Conservation (phyloP, 2,329 filamentous ascomycete genomes). For the Epichloe bromicola region DNA sequence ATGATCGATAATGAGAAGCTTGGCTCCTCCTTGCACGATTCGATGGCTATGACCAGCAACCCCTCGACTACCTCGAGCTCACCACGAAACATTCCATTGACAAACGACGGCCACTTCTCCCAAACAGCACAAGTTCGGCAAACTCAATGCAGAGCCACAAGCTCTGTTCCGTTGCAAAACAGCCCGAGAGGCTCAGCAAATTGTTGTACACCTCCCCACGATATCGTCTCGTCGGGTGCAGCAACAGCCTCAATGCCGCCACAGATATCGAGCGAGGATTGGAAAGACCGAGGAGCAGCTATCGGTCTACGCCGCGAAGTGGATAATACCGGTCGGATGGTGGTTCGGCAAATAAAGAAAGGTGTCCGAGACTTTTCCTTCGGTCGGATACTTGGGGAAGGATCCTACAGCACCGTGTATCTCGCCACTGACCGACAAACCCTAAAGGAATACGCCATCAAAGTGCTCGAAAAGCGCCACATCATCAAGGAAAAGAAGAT, state of each 20-base stretch:
- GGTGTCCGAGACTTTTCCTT: slow-evolving; percentile 96
- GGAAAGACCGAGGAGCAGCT: slow-evolving; percentile 91
- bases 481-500: slow-evolving; percentile 99
- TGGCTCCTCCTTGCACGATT: background rate
- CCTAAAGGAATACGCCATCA: slow-evolving; percentile 92
- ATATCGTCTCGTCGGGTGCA: slow-evolving; percentile 24
- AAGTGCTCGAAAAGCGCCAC: slow-evolving; percentile 94
- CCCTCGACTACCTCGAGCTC: slow-evolving; percentile 2
- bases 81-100: slow-evolving; percentile 4
- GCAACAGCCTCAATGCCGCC: background rate
- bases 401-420: slow-evolving; percentile 93
- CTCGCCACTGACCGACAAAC: slow-evolving; percentile 89
- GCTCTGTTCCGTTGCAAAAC: slow-evolving; percentile 58
- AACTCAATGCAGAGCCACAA: slow-evolving; percentile 41
- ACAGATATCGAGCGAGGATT: slow-evolving; percentile 59
- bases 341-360: slow-evolving; percentile 82
- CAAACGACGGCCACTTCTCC: slow-evolving; percentile 8
- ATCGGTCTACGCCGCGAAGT: slow-evolving; percentile 70
- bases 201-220: slow-evolving; percentile 4
- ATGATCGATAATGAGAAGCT: background rate
- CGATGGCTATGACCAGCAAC: background rate
- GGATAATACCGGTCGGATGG: slow-evolving; percentile 70
- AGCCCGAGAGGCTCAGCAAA: slow-evolving; percentile 55
- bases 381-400: slow-evolving; percentile 79
- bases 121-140: slow-evolving; percentile 13